phyloP scores from a whole-genome alignment of 371 early-diverging fungal genomes.

The Mortierella sp. region DNA sequence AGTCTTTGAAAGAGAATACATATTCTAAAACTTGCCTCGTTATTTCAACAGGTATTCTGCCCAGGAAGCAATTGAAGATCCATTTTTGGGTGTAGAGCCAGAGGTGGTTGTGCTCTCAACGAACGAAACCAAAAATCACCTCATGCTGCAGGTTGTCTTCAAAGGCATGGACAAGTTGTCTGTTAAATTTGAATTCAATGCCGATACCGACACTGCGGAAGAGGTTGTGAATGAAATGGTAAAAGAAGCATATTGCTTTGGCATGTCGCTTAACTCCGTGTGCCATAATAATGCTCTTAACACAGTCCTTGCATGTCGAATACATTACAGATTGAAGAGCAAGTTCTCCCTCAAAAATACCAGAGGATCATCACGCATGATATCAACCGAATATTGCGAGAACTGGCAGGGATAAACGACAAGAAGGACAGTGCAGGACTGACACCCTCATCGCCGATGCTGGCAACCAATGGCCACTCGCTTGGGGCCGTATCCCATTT shows the following conservation, averaged over 20 bases:
- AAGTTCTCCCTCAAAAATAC: conserved; percentile 78
- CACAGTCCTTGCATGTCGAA: not conserved
- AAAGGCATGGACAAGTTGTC: conserved; percentile 83
- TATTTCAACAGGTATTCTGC: conserved; percentile 68
- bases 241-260: not conserved
- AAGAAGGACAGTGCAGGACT: conserved; percentile 57
- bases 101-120: conserved; percentile 75
- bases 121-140: conserved; percentile 72
- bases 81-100: conserved; percentile 86
- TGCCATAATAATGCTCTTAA: not conserved
- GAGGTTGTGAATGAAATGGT: conserved; percentile 93
- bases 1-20: too few relatives aligned
- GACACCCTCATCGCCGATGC: conserved; percentile 32
- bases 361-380: conserved; percentile 85
- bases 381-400: conserved; percentile 86
- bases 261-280: too few relatives aligned
- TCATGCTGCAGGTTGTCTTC: conserved; percentile 84
- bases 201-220: conserved; percentile 90
- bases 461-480: conserved; percentile 21
- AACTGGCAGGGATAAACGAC: conserved; percentile 66
- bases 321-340: conserved; percentile 75
- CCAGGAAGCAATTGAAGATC: conserved; percentile 82
- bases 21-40: not conserved
- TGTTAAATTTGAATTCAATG: conserved; percentile 91
- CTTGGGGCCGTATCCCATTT: conserved; percentile 35